Evolutionary conservation across 73 alveolate species (phyloP), one percentile per base, ranked within the genome.

Genomic region (Paramecium caudatum): DNA sequence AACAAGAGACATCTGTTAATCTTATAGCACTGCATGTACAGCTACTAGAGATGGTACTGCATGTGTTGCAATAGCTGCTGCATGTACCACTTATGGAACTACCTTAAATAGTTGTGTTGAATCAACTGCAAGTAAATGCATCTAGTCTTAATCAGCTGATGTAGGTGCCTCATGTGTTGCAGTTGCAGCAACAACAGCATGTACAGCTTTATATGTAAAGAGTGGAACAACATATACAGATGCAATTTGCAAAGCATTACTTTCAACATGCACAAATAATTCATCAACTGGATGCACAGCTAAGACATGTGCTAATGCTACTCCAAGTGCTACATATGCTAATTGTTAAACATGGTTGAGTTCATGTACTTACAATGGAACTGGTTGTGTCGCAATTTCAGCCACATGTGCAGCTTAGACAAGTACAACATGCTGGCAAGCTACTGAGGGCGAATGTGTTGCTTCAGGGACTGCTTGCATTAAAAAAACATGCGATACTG

Each of bases 291-390:
- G 32, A 10, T 68, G 84, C 5, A 15, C 21, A 30, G 84, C 84
- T 12, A 68, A 16, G 34, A 16, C 84, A 25, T 68, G 84, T 33
- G 61, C 84, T 7, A 37, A 68, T 68, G 47, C 47, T 55, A 43
- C 32, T 0, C 33, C 30, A 15, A 10, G 30, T 13, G 19, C 83
- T 15, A 65, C 32, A 25, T 49, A 74, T 74, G 46, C 88, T 1
- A 74, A 45, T 74, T 74, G 88, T 45, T 0, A 21, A 19, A 3
- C 6, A 16, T 74, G 23, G 3, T 41, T 74, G 7, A 41, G 32
- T 9, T 21, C 88, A 17, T 74, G 88, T 9, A 74, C 88, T 39
- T 41, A 16, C 10, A 39, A 70, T 37, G 47, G 10, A 23, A 70
- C 30, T 7, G 70, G 70, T 16, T 48, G 70, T n/a, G 19, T 48